These are phyloP conservation scores for Esteya vermicola DNA, from an alignment of 2,329 filamentous ascomycete species.

Conservation along the genomic window DNA sequence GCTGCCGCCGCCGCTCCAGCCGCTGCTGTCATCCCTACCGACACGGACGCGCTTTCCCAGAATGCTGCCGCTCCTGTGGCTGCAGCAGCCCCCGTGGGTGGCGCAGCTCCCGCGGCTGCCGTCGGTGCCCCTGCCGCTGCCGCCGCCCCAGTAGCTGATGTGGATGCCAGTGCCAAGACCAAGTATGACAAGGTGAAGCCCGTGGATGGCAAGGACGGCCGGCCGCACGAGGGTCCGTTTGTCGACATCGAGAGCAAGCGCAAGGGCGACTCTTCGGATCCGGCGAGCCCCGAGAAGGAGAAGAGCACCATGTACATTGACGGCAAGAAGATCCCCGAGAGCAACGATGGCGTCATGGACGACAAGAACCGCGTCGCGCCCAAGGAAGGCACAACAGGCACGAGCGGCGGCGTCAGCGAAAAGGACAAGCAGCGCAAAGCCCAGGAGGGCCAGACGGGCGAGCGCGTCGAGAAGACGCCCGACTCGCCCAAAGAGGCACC, in stretches of 20 bases:
- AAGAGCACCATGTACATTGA: conserved; percentile 38
- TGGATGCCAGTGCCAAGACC: conserved; percentile 13
- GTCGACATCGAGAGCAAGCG: conserved; percentile 38
- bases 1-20: not conserved
- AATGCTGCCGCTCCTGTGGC: not conserved
- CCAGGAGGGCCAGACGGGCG: conserved; percentile 50
- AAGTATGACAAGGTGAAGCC: conserved; percentile 57
- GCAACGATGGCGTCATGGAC: conserved; percentile 81
- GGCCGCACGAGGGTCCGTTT: conserved; percentile 77
- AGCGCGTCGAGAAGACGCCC: conserved; percentile 59
- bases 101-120: not conserved
- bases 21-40: not conserved
- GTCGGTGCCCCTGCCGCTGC: conserved; percentile 1
- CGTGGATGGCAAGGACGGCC: conserved; percentile 84
- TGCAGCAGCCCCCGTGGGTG: not conserved
- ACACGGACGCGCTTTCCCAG: too few species aligned
- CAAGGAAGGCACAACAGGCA: conserved; percentile 76
- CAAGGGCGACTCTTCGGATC: too few species aligned
- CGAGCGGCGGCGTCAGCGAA: conserved; percentile 76
- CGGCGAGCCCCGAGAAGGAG: conserved; percentile 27
- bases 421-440: conserved; percentile 65
- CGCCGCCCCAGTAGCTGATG: not conserved
- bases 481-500: conserved; percentile 76
- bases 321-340: conserved; percentile 46
- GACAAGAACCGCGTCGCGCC: conserved; percentile 64